These are phyloP conservation scores for Fusarium virguliforme DNA, from an alignment of 2,329 filamentous ascomycete species.

Conservation along the genomic window DNA sequence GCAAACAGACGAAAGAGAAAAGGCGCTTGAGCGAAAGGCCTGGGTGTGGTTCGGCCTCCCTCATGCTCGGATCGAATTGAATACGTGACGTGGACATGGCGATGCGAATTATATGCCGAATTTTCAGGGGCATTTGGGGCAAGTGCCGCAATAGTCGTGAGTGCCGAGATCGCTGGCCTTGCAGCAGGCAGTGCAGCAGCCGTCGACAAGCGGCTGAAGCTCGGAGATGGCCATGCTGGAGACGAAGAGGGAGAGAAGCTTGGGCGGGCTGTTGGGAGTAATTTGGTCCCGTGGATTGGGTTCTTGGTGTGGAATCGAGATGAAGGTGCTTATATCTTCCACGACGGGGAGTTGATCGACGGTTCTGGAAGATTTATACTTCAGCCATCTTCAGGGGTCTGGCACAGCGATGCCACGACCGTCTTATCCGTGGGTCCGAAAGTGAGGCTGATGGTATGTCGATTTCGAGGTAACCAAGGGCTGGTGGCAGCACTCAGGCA, in stretches of 20 bases:
- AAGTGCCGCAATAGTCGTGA: conserved; percentile 55
- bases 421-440: conserved; percentile 37
- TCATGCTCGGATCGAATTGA: background rate
- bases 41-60: background rate
- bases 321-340: conserved; percentile 27
- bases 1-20: background rate
- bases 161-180: conserved; percentile 54
- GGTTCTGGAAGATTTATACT: conserved; percentile 46
- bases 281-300: conserved; percentile 6
- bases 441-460: conserved; percentile 47
- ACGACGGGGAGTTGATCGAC: conserved; percentile 31
- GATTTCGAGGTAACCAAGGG: conserved; percentile 21
- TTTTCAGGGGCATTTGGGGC: conserved; percentile 50
- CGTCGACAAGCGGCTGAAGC: conserved; percentile 39
- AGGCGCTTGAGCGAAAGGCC: background rate
- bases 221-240: conserved; percentile 43
- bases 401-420: conserved; percentile 39
- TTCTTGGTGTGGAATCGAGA: conserved; percentile 17
- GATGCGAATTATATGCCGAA: conserved; percentile 2
- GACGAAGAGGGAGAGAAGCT: background rate
- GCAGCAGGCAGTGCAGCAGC: conserved; percentile 53
- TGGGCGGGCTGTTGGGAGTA: conserved; percentile 12
- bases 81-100: background rate
- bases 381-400: conserved; percentile 32
- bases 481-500: conserved; percentile 34